Conservation (phyloP, 305 asterid species). For the Fraxinus baroniana region DNA sequence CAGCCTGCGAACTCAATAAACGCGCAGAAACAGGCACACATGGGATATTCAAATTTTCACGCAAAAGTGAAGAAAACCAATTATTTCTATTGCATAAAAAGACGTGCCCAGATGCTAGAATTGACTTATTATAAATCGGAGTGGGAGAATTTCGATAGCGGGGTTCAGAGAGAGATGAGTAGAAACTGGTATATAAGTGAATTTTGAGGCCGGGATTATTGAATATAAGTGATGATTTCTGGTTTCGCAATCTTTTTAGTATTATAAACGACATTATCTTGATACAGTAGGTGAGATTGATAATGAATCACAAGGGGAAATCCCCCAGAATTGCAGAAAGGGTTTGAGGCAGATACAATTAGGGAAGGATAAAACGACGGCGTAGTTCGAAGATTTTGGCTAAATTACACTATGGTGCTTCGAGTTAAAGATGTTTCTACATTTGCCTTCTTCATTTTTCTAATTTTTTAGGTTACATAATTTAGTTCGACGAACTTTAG, state of each 20-base stretch:
- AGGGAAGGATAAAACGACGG: conserved; percentile 13
- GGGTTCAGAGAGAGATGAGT: conserved; percentile 39
- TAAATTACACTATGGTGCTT: not conserved
- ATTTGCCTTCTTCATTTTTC: not conserved
- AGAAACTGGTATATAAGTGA: conserved; percentile 22
- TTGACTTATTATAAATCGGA: conserved; percentile 17
- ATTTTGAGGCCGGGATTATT: conserved; percentile 23
- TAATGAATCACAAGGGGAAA: conserved; percentile 15
- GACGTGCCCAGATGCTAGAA: conserved; percentile 26
- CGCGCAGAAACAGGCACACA: conserved; percentile 34
- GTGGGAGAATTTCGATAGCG: conserved; percentile 19
- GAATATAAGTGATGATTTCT: conserved; percentile 4
- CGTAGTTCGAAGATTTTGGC: not conserved
- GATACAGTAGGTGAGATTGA: conserved; percentile 5
- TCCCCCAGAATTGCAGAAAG: conserved; percentile 28
- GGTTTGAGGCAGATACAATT: conserved; percentile 34
- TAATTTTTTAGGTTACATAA: not conserved
- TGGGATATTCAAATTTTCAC: conserved; percentile 24
- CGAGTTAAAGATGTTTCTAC: not conserved
- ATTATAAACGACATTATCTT: conserved; percentile 48
- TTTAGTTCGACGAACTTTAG: too few relatives aligned
- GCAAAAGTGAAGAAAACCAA: conserved; percentile 28
- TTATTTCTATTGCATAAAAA: conserved; percentile 11
- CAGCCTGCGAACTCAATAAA: conserved; percentile 49
- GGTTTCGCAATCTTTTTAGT: conserved; percentile 38